Evolutionary conservation across 2,329 filamentous ascomycete species (phyloP).

Genomic region (Akanthomyces lecanii): DNA sequence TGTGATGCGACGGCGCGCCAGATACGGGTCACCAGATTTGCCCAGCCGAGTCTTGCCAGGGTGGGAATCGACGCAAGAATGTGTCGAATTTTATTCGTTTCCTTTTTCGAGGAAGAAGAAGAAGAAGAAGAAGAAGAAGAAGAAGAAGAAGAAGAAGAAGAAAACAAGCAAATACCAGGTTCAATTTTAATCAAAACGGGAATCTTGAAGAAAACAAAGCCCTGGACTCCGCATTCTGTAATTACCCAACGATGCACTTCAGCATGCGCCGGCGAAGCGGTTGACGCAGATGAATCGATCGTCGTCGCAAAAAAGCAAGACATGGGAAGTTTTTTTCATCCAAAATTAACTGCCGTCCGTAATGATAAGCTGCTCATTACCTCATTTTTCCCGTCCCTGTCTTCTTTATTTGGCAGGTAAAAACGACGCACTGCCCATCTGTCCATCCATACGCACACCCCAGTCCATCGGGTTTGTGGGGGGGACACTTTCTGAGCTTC

Average conservation of each 20-base stretch:
- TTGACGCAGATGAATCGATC: background rate
- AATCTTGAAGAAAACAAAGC: no score
- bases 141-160: background rate
- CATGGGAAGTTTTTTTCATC: background rate
- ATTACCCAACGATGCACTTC: background rate
- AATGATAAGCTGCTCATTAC: background rate
- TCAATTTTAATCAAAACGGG: background rate
- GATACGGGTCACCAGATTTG: constrained; percentile 4
- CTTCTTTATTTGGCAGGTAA: background rate
- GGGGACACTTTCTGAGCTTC: background rate
- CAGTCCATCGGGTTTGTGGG: background rate
- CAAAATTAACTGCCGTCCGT: background rate
- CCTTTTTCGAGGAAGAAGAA: background rate
- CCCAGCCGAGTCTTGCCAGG: background rate
- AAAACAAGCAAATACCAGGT: no score
- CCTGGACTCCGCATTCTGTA: background rate
- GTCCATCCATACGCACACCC: background rate
- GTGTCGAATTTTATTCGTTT: no score
- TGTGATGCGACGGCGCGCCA: constrained; percentile 14
- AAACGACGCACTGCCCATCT: background rate
- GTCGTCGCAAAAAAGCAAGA: background rate
- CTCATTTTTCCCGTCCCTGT: background rate
- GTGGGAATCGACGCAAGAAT: no score
- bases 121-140: no score
- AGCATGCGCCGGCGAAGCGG: background rate